Evolutionary conservation across 768 basidiomycete species (phyloP).

Genomic region (Psilocybe cubensis): DNA sequence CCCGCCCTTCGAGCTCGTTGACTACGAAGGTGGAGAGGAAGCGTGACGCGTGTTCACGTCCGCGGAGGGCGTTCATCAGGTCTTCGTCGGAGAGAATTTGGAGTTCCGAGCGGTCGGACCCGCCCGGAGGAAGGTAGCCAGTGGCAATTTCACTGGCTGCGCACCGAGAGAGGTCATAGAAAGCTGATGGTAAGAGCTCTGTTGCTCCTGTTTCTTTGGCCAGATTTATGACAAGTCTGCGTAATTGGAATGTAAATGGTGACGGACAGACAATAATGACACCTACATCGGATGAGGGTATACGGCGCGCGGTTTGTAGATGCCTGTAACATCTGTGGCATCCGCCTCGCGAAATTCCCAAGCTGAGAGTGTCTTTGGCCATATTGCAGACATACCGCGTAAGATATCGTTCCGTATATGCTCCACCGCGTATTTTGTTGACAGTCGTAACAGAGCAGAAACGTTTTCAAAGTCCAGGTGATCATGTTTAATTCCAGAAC

Average conservation of each 20-base stretch:
- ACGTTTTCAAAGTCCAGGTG: conserved; percentile 53
- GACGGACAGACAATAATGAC: background rate
- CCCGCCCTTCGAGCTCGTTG: conserved; percentile 70
- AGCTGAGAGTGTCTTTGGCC: conserved; percentile 63
- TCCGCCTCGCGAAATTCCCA: conserved; percentile 75
- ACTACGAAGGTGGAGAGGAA: conserved; percentile 81
- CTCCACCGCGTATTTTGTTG: conserved; percentile 66
- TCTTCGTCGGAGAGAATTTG: conserved; percentile 55
- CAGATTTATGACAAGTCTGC: conserved; percentile 68
- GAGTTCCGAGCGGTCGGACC: conserved; percentile 27
- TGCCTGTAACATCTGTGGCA: conserved; percentile 49
- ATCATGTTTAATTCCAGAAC: conserved; percentile 52
- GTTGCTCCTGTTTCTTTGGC: conserved; percentile 58
- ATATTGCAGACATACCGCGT: conserved; percentile 50
- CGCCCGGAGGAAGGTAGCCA: conserved; percentile 42
- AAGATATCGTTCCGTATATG: conserved; percentile 62
- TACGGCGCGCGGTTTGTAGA: conserved; percentile 56
- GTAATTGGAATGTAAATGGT: conserved; percentile 9
- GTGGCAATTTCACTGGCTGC: conserved; percentile 62
- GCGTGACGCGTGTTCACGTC: conserved; percentile 73
- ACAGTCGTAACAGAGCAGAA: conserved; percentile 61
- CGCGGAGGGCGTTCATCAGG: conserved; percentile 62
- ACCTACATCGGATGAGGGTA: conserved; percentile 74
- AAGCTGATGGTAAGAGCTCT: conserved; percentile 72
- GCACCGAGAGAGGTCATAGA: conserved; percentile 79